Base-by-base conservation (phyloP, 768 basidiomycete species). In the Rhizopogon vulgaris region DNA sequence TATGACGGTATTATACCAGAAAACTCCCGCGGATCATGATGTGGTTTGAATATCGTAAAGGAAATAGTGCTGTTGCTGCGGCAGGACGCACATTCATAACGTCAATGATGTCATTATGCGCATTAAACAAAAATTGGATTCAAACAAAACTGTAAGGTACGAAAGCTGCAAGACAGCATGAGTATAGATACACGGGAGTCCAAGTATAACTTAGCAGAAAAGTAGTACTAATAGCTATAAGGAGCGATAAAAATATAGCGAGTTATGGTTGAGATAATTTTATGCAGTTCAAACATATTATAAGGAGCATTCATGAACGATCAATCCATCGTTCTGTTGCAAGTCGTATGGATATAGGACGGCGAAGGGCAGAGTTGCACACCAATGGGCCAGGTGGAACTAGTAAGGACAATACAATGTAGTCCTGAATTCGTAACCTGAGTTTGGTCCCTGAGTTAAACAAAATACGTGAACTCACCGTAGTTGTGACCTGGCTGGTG, bases 311-410 rank as follows among this genome's bases (percentile, higher is more conserved):
- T 69, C 46, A 69, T 28, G 58, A 56, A 41, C 56, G 56, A 51
- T 68, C 64, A 11, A 68, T 32, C 69, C 73, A 83, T 2, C 82
- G 69, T 49, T 87, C 82, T 2, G 84, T 84, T 37, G 84, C 84
- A 37, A 87, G 61, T 48, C 77, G 74, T 30, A 87, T 79, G 3
- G 84, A 78, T 53, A 84, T 73, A 7, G 74, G 68, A 37, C 80
- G 64, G 58, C 78, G 76, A 54, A 68, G 55, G 11, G 67, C 56
- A 40, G 71, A 50, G 49, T 76, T 60, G 49, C 71, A 61, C 51
- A 59, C 57, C 32, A 51, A 67, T 64, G 56, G 64, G 7, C 69
- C 65, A 60, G 61, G 66, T 34, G 71, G 62, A 0, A 73, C 73
- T 27, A 73, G 55, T 54, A 86, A 56, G 1, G 72, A 68, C 14